Percentiles rank a stretch among this genome's conserved stretches.
These are phyloP conservation scores for Straminergon stramineum DNA, from an alignment of 225 moss, liverwort and hornwort genomes.

Conservation along the genomic window DNA sequence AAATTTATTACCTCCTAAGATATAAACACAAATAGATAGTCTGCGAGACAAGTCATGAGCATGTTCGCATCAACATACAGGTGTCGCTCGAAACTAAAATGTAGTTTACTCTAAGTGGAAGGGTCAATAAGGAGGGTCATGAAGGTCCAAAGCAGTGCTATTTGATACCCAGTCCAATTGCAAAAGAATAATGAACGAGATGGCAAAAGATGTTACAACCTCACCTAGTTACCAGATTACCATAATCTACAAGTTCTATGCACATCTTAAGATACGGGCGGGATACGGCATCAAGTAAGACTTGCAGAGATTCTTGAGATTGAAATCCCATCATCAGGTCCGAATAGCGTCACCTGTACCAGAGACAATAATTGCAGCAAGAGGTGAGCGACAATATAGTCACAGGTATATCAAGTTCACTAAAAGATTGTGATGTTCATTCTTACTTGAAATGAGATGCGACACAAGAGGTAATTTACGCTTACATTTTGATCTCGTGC, in stretches of 20 bases:
- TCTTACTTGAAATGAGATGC: background rate
- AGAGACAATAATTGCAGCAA: background rate
- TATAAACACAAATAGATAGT: slow-evolving; percentile 15
- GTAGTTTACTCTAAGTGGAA: slow-evolving; percentile 4
- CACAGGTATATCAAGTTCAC: background rate
- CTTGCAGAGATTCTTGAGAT: slow-evolving; percentile 31
- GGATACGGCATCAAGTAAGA: slow-evolving; percentile 20
- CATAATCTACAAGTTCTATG: slow-evolving; percentile 31
- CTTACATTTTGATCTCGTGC: slow-evolving; percentile 68
- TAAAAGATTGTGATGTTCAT: background rate
- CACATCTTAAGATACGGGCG: slow-evolving; percentile 14
- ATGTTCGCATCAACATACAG: slow-evolving; percentile 2
- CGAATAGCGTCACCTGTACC: slow-evolving; percentile 40
- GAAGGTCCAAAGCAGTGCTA: background rate
- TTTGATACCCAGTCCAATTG: slow-evolving; percentile 24
- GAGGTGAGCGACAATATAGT: background rate
- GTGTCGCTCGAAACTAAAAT: background rate
- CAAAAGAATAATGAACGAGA: slow-evolving; percentile 26
- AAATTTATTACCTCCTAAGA: background rate
- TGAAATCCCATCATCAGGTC: slow-evolving; percentile 49
- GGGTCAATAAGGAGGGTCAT: slow-evolving; percentile 3
- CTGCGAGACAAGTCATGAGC: background rate
- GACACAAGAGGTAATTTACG: background rate
- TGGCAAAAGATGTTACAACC: slow-evolving; percentile 22
- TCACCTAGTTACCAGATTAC: slow-evolving; percentile 4